Evolutionary conservation across 2,329 filamentous ascomycete species (phyloP), one percentile per base, ranked within the genome.

Genomic region (Endoconidiophora polonica): DNA sequence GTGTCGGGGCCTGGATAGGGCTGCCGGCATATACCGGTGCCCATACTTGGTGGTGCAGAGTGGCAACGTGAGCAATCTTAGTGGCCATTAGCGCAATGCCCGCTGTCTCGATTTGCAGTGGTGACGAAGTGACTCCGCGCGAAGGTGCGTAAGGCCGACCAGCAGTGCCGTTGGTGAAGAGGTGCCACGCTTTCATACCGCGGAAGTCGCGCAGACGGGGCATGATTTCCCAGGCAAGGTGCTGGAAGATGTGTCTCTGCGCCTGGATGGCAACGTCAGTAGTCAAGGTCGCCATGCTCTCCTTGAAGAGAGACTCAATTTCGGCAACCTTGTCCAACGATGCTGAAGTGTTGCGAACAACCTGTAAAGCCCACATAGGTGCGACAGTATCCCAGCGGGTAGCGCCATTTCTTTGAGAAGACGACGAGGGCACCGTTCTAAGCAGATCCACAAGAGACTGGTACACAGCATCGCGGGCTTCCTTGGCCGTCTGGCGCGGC

Each of bases 21-120:
- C 12, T 23, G 22, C 38, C 26, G 20, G 42, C 46, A 23, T 53
- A 53, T 10, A 53, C 68, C 2, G 77, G 76, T 1, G 76, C 75
- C 86, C 88, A 96, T 2, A 94, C 82, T 45, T 85, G 76, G 87
- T 88, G 95, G 64, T 95, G 87, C 22, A 96, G 67, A 4, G 91
- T 72, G 12, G 84, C 79, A 42, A 95, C 77, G 59, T 95, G 90
- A 4, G 86, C 81, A 46, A 94, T 71, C 43, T 85, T 78, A 42
- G 79, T 81, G 1, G 85, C 78, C 62, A 94, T 76, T 52, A 86
- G 80, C 41, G 73, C 70, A 37, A 83, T 59, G 33, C 71, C 69
- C 41, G 66, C 68, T 45, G 46, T 75, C 72, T 41, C 71, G 67
- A 6, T 63, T 62, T 49, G 71, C 68, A 7, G 65, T 66, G 53